Evolutionary conservation across 148 eudicot species (phyloP).

Genomic region (Linanthus parryae): DNA sequence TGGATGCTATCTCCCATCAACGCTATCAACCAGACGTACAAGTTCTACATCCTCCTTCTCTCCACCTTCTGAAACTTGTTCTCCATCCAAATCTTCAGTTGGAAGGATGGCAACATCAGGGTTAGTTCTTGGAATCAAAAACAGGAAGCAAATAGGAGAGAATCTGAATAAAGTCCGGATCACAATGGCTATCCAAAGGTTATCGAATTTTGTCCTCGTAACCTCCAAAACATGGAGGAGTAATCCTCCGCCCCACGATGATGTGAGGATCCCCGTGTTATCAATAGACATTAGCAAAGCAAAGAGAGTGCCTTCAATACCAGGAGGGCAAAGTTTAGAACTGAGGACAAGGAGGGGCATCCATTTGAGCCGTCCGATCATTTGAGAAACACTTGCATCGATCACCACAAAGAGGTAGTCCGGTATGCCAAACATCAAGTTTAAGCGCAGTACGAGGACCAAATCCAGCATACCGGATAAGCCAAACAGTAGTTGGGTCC

Average conservation of each 20-base stretch:
- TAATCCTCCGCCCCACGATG: slow-evolving; percentile 85
- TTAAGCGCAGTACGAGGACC: slow-evolving; percentile 52
- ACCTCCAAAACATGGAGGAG: slow-evolving; percentile 60
- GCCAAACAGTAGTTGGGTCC: slow-evolving; percentile 70
- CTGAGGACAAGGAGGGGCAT: slow-evolving; percentile 92
- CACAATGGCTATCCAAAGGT: slow-evolving; percentile 77
- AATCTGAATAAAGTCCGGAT: slow-evolving; percentile 58
- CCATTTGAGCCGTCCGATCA: slow-evolving; percentile 79
- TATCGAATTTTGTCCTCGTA: slow-evolving; percentile 64
- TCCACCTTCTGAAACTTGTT: slow-evolving; percentile 21
- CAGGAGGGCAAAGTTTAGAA: slow-evolving; percentile 79
- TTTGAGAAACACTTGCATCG: slow-evolving; percentile 55
- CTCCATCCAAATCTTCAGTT: slow-evolving; percentile 17
- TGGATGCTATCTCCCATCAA: slow-evolving; percentile 32
- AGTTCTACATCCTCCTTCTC: slow-evolving; percentile 49
- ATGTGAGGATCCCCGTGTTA: slow-evolving; percentile 59
- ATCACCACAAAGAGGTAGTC: slow-evolving; percentile 68
- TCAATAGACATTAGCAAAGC: slow-evolving; percentile 94
- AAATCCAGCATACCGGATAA: slow-evolving; percentile 86
- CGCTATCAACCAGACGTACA: slow-evolving; percentile 47
- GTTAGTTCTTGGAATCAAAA: slow-evolving; percentile 55
- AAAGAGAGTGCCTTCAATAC: slow-evolving; percentile 98
- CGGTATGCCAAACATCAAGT: slow-evolving; percentile 66
- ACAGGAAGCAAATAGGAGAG: slow-evolving; percentile 50
- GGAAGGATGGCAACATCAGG: slow-evolving; percentile 49